These are phyloP conservation scores for Xylaria sp. DNA, from an alignment of 2,329 filamentous ascomycete species.

Conservation along the genomic window DNA sequence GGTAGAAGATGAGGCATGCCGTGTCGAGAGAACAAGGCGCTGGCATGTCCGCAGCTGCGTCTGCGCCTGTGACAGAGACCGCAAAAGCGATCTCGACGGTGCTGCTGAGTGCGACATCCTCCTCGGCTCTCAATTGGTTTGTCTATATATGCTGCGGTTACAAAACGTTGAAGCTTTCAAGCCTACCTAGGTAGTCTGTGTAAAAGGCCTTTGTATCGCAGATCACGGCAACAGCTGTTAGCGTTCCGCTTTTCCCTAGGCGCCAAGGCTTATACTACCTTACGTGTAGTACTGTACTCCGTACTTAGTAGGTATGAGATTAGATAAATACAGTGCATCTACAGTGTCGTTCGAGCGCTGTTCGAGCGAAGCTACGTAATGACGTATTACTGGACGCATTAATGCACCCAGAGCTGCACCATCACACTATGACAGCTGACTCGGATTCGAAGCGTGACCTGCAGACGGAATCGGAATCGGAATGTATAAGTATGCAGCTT, in stretches of 20 bases:
- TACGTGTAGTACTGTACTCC: too few species aligned
- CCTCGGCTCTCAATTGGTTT: constrained; percentile 14
- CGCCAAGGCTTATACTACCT: not conserved
- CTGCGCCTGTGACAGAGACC: constrained; percentile 34
- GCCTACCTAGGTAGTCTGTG: too few species aligned
- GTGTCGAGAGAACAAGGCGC: constrained; percentile 34
- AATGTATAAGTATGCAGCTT: constrained; percentile 3
- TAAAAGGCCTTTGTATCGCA: not conserved
- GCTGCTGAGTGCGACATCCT: constrained; percentile 44
- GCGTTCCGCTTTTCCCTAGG: constrained; percentile 12
- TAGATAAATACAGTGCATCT: not conserved
- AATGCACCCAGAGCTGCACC: not conserved
- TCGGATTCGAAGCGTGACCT: constrained; percentile 14
- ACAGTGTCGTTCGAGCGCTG: constrained; percentile 2
- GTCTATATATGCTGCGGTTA: not conserved
- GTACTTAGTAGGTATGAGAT: too few species aligned
- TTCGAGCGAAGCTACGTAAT: not conserved
- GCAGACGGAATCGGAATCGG: not conserved
- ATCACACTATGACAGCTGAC: constrained; percentile 21
- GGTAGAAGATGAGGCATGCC: constrained; percentile 26
- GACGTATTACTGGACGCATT: constrained; percentile 25
- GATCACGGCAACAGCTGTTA: constrained; percentile 15
- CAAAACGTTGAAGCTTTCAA: constrained; percentile 15
- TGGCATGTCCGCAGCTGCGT: constrained; percentile 27
- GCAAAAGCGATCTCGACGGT: constrained; percentile 42